These are phyloP conservation scores for Capsella rubella DNA, from an alignment of 441 rosid species.

Conservation along the genomic window DNA sequence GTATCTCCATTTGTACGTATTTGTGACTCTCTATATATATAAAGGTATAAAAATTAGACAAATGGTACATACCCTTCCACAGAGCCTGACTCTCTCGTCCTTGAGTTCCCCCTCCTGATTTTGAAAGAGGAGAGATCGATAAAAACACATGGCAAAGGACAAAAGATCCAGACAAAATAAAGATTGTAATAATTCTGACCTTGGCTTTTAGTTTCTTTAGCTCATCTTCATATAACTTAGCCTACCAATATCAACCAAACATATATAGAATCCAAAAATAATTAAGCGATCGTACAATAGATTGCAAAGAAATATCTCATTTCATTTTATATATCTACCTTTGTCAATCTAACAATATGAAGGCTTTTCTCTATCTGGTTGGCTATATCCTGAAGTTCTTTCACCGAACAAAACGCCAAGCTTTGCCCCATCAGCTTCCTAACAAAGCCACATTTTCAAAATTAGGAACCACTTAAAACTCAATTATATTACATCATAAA, in stretches of 20 bases:
- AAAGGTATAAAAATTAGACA: conserved; percentile 25
- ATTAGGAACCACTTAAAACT: neutral
- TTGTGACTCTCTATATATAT: conserved; percentile 3
- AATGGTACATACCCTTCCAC: conserved; percentile 44
- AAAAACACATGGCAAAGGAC: conserved; percentile 9
- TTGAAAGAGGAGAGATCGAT: conserved; percentile 5
- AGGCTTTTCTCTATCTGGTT: conserved; percentile 63
- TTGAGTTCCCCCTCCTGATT: conserved; percentile 53
- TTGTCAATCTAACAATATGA: conserved; percentile 58
- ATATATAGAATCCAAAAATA: neutral
- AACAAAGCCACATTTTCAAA: conserved; percentile 13
- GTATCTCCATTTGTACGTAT: conserved; percentile 9
- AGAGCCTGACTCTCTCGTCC: conserved; percentile 50
- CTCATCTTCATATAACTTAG: conserved; percentile 52
- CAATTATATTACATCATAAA: neutral
- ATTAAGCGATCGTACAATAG: neutral
- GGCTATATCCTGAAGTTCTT: conserved; percentile 56
- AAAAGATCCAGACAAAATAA: conserved; percentile 1
- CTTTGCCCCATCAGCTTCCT: conserved; percentile 68
- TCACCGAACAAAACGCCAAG: conserved; percentile 47
- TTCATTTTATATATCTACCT: conserved; percentile 48
- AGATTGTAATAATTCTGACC: conserved; percentile 46
- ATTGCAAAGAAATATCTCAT: neutral
- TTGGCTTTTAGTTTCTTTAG: conserved; percentile 54
- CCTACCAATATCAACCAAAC: conserved; percentile 46